Conservation (phyloP, 768 basidiomycete species). For the Sarcodon aspratus region DNA sequence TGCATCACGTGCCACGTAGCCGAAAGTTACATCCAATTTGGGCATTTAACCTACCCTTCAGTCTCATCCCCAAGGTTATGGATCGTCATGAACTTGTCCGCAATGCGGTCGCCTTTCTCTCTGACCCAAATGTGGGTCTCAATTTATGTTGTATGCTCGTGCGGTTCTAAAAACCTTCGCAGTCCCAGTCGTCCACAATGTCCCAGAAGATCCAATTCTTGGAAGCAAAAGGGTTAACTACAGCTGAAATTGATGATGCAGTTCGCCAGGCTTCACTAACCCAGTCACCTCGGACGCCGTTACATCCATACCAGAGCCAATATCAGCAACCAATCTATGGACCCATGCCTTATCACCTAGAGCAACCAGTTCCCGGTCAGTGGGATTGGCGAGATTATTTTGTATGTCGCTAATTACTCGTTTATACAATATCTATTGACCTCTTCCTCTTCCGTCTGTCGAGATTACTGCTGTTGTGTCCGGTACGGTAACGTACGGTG, state of each 20-base stretch:
- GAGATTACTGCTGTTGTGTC: slow-evolving; percentile 92
- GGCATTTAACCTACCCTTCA: not conserved
- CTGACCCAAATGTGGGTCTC: slow-evolving; percentile 62
- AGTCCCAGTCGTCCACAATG: slow-evolving; percentile 73
- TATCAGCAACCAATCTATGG: slow-evolving; percentile 33
- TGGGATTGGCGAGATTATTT: slow-evolving; percentile 99
- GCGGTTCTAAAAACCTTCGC: slow-evolving; percentile 4
- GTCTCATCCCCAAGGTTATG: not conserved
- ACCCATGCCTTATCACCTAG: slow-evolving; percentile 23
- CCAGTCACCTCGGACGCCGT: slow-evolving; percentile 8
- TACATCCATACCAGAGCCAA: slow-evolving; percentile 10
- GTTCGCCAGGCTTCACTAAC: slow-evolving; percentile 46
- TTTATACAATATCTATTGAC: not conserved
- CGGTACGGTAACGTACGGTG: slow-evolving; percentile 74
- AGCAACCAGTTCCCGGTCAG: slow-evolving; percentile 33
- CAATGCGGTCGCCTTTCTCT: slow-evolving; percentile 77
- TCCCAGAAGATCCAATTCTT: slow-evolving; percentile 87
- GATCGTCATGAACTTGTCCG: slow-evolving; percentile 66
- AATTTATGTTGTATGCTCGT: not conserved
- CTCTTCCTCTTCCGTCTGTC: not conserved
- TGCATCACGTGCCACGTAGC: not conserved
- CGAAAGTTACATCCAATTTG: not conserved
- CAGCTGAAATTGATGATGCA: slow-evolving; percentile 78
- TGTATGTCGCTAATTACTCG: slow-evolving; percentile 33
- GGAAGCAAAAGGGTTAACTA: slow-evolving; percentile 85